Evolutionary conservation across 805 yeast species (phyloP).

Genomic region (Osmozyma mogii): DNA sequence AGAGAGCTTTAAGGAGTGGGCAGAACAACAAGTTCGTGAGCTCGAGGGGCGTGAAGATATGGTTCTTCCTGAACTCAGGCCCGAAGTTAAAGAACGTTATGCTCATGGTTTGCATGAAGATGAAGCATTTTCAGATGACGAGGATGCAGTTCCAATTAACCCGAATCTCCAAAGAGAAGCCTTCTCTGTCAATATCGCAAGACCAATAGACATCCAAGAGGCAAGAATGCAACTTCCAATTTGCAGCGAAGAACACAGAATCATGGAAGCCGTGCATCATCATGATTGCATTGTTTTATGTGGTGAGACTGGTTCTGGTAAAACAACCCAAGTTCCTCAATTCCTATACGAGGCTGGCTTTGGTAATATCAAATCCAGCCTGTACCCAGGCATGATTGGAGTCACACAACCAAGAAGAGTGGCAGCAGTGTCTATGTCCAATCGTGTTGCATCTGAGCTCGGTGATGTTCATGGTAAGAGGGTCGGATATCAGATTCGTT

Average conservation of each 20-base stretch:
- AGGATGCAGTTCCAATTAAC: constrained; percentile 50
- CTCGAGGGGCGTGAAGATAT: constrained; percentile 47
- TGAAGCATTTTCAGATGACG: constrained; percentile 41
- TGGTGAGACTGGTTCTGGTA: constrained; percentile 99
- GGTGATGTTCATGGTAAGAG: constrained; percentile 55
- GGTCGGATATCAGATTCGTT: constrained; percentile 79
- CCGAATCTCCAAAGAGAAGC: constrained; percentile 49
- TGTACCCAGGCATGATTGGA: constrained; percentile 85
- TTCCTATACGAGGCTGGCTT: constrained; percentile 90
- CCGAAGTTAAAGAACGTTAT: constrained; percentile 36
- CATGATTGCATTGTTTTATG: constrained; percentile 86
- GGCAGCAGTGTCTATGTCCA: constrained; percentile 88
- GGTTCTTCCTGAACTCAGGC: constrained; percentile 39
- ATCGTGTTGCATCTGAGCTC: constrained; percentile 67
- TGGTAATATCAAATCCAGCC: constrained; percentile 52
- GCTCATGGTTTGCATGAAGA: constrained; percentile 68
- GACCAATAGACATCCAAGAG: constrained; percentile 60
- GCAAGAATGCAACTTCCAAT: constrained; percentile 77
- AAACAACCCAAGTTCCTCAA: constrained; percentile 97
- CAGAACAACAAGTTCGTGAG: constrained; percentile 59
- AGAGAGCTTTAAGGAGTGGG: constrained; percentile 80
- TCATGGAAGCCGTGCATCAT: constrained; percentile 93
- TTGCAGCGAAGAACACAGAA: constrained; percentile 78
- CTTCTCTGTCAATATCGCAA: constrained; percentile 55
- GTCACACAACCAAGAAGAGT: constrained; percentile 94